A percentile compares a stretch with the other conserved stretches of the same genome.
These are phyloP conservation scores for Ceratobasidium sp. DNA, from an alignment of 1,284 basidiomycete genomes.

Conservation along the genomic window DNA sequence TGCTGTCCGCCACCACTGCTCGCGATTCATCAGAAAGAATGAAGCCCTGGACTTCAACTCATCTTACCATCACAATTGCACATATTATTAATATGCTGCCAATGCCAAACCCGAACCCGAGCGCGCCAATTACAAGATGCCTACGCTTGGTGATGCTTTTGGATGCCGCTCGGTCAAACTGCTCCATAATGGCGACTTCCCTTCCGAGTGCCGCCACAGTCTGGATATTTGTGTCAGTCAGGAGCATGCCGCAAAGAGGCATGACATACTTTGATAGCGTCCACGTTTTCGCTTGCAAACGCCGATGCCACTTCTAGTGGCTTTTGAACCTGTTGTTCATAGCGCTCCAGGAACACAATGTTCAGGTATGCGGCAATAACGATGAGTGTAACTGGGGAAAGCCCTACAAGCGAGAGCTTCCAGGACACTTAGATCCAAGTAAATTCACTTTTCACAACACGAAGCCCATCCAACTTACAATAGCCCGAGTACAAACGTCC, in stretches of 20 bases:
- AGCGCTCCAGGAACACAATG: too few relatives aligned
- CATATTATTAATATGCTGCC: slow-evolving; percentile 48
- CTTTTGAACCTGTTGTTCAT: too few relatives aligned
- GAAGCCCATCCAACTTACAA: slow-evolving; percentile 49
- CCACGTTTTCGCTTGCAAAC: slow-evolving; percentile 51
- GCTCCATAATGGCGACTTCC: slow-evolving; percentile 47
- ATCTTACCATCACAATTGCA: slow-evolving; percentile 44
- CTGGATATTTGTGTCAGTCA: slow-evolving; percentile 27
- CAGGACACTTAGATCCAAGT: too few relatives aligned
- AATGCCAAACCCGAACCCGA: slow-evolving; percentile 48
- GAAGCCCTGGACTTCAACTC: neutral
- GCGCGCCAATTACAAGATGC: slow-evolving; percentile 46
- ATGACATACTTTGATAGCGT: slow-evolving; percentile 47
- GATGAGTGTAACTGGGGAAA: too few relatives aligned
- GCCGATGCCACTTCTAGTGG: slow-evolving; percentile 45
- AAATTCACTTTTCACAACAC: too few relatives aligned
- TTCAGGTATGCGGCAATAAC: too few relatives aligned
- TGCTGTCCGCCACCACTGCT: slow-evolving; percentile 15
- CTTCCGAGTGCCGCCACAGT: slow-evolving; percentile 51
- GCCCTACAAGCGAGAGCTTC: too few relatives aligned
- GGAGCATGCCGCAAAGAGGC: too few relatives aligned
- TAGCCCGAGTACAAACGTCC: slow-evolving; percentile 49
- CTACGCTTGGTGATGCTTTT: slow-evolving; percentile 41
- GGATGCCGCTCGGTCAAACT: slow-evolving; percentile 44
- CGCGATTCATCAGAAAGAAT: neutral